Base-by-base conservation (phyloP, 805 yeast genomes). In the Wilhelminamyces savonicus region DNA sequence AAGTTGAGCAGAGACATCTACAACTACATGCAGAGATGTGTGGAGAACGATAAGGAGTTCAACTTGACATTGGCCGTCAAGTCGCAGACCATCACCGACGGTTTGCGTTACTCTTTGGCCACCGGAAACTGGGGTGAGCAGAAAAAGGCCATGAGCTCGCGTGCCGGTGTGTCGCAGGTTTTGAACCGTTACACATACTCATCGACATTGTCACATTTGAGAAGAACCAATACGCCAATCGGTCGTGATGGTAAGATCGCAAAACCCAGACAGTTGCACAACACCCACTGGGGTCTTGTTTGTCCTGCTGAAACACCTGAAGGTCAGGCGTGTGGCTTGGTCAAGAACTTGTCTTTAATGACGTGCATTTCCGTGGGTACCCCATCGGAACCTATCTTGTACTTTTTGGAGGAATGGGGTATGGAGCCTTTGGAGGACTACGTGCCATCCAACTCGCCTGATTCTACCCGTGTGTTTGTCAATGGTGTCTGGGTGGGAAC, bases 51-150 rank as follows among this genome's bases (percentile, higher is more conserved):
- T 59, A 86, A 86, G 59, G 98, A 90, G 57, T 92, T 92, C 71
- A 90, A 90, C 56, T 74, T 92, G 66, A 87, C 94, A 30, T 74
- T 92, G 51, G 98, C 98, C 23, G 97, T 92, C 44, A 90, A 92
- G 66, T 86, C 97, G 12, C 88, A 88, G 45, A 92, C 97, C 3
- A 86, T 92, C 48, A 92, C 99, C 22, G 90, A 94, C 38, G 99
- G 99, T 56, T 74, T 92, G 61, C 84, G 94, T 56, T 92, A 92
- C 62, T 92, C 98, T 23, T 71, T 92, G 52, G 99, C 99, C 31
- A 92, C 99, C 11, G 99, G 99, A 71, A 92, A 92, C 67, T 92
- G 99, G 99, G 98, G 99, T 68, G 99, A 92, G 62, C 99, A 92
- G 59, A 90, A 88, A 79, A 92, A 92, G 60, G 97, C 97, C 10